Evolutionary conservation across 225 moss, liverwort and hornwort species (phyloP), one percentile per base, ranked within the genome.

Genomic region (Polytrichum commune): DNA sequence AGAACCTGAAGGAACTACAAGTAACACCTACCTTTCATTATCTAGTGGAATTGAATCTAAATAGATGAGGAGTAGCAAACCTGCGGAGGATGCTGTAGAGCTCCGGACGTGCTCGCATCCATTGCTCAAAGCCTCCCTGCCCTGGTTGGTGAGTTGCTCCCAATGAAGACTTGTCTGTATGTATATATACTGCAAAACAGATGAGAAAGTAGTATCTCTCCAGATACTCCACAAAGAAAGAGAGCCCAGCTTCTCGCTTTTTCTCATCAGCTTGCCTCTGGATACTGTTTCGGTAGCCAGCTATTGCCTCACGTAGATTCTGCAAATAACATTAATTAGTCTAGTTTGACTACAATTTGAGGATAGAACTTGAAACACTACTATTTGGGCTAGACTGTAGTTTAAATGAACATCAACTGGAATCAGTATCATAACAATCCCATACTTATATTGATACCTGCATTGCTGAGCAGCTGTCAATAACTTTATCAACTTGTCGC

Each of bases 41-140:
- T 46, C 46, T 13, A 46, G 16, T 16, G 46, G 46, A 46, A 4
- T 46, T 46, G 13, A 46, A 2, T 8, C 58, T 58, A 6, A 8
- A 58, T 9, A 24, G 58, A 73, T 35, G 46, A 77, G 62, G 64
- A 8, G 54, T 61, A 27, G 1, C 18, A 77, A 55, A 99, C 98
- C 98, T 99, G 84, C 98, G 95, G 70, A 99, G 93, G 66, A 99
- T 95, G 77, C 98, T 99, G 82, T 99, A 99, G 54, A 99, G 98
- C 81, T 99, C 98, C 54, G 98, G 98, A 26, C 98, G 91, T 32
- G 91, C 93, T 77, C 90, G 85, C 98, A 99, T 99, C 98, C 98
- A 99, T 74, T 95, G 93, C 83, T 95, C 93, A 74, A 99, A 99
- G 76, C 90, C 85, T 55, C 90, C 91, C 68, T 86, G 86, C 65